Percentiles rank a stretch among this genome's conserved stretches.
Evolutionary conservation across 179 eudicot species (phyloP).

Genomic region (Sideroxylon spinosum): DNA sequence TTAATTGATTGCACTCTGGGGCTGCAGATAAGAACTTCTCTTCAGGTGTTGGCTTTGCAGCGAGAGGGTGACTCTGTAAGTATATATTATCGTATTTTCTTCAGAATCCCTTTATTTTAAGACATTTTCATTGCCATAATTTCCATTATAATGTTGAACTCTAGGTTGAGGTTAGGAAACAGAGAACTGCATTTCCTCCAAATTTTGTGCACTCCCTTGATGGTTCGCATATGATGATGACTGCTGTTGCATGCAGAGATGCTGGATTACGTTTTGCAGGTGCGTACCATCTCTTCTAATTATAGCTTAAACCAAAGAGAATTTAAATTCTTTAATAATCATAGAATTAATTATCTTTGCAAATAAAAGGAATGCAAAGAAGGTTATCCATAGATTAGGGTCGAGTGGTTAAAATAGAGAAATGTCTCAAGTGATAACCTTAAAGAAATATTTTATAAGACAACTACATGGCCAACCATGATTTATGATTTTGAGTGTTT

Average conservation of each 20-base stretch:
- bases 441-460: too few species aligned
- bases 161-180: constrained; percentile 68
- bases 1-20: constrained; percentile 16
- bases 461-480: too few species aligned
- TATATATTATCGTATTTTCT: not conserved
- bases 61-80: constrained; percentile 66
- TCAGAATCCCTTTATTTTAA: not conserved
- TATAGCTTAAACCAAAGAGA: not conserved
- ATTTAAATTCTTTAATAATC: not conserved
- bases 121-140: constrained; percentile 5
- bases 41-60: constrained; percentile 73
- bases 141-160: constrained; percentile 10
- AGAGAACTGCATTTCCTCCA: constrained; percentile 89
- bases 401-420: too few species aligned
- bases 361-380: too few species aligned
- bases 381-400: too few species aligned
- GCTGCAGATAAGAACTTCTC: constrained; percentile 73
- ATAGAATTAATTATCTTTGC: too few species aligned
- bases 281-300: constrained; percentile 21
- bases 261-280: constrained; percentile 93
- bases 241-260: constrained; percentile 83
- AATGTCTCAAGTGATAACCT: too few species aligned
- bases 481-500: too few species aligned
- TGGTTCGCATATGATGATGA: constrained; percentile 98
- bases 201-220: constrained; percentile 90